phyloP scores from a whole-genome alignment of 305 asterid species.

The Rubia tinctorum region DNA sequence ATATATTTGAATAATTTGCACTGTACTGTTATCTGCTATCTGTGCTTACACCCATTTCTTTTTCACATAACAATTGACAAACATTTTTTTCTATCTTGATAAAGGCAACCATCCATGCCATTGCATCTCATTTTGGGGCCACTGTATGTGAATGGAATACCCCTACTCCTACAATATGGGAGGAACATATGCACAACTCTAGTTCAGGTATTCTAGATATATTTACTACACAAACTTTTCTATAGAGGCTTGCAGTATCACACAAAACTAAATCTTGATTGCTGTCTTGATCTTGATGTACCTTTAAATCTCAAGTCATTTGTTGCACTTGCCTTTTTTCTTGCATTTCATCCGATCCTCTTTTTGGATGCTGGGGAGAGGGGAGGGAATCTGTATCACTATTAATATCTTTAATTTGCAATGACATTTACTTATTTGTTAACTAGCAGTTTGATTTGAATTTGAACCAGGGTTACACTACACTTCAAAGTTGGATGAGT shows the following conservation, averaged over 20 bases:
- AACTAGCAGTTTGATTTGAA: constrained; percentile 17
- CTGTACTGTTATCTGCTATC: not conserved
- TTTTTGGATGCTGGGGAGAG: not conserved
- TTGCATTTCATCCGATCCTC: not conserved
- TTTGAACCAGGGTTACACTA: constrained; percentile 62
- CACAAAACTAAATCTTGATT: not conserved
- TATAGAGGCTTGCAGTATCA: not conserved
- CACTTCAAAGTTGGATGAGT: constrained; percentile 87
- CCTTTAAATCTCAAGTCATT: not conserved
- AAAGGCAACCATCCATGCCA: constrained; percentile 70
- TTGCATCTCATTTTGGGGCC: constrained; percentile 77
- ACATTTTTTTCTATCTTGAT: constrained; percentile 26
- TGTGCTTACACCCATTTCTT: not conserved
- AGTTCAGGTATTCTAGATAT: constrained; percentile 50
- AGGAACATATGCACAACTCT: constrained; percentile 77
- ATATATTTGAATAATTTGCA: not conserved
- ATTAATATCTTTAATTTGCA: constrained; percentile 1
- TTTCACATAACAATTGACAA: constrained; percentile 8
- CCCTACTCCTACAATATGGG: constrained; percentile 91
- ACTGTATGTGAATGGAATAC: constrained; percentile 83
- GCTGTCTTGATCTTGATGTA: not conserved
- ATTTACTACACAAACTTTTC: not conserved
- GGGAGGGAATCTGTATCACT: not conserved
- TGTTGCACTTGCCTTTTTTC: not conserved
- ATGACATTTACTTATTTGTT: not conserved